A percentile compares a stretch with the other conserved stretches of the same genome.
phyloP scores from a whole-genome alignment of 805 yeast species.

The Priceomyces medius region DNA sequence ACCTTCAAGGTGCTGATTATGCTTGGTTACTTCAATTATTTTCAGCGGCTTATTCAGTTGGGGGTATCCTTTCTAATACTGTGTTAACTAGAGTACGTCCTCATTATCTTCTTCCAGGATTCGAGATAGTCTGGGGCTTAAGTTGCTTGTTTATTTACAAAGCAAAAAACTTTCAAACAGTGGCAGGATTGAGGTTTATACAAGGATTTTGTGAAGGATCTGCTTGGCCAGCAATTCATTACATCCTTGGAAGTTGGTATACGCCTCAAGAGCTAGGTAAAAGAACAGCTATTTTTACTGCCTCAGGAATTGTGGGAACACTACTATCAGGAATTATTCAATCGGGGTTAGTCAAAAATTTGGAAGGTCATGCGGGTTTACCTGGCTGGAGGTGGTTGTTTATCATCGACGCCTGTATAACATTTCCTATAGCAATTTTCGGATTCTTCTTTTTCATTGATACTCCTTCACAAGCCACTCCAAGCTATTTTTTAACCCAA shows the following conservation, averaged over 20 bases:
- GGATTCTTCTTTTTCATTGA: conserved; percentile 63
- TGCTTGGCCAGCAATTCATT: conserved; percentile 55
- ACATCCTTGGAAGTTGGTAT: conserved; percentile 54
- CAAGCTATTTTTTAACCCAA: conserved; percentile 19
- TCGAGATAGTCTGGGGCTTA: conserved; percentile 57
- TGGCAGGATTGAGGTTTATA: conserved; percentile 59
- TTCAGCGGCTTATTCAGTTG: conserved; percentile 60
- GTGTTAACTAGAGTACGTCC: conserved; percentile 54
- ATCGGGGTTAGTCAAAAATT: conserved; percentile 47
- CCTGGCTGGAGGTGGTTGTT: conserved; percentile 73
- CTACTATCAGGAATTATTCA: conserved; percentile 59
- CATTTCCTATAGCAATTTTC: conserved; percentile 55
- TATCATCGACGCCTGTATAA: conserved; percentile 58
- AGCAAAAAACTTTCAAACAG: conserved; percentile 46
- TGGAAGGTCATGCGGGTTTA: conserved; percentile 48
- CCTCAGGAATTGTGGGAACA: conserved; percentile 54
- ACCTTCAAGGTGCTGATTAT: conserved; percentile 47
- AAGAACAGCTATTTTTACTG: conserved; percentile 54
- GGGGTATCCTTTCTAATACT: conserved; percentile 61
- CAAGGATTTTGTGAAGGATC: conserved; percentile 61
- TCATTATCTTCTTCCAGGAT: conserved; percentile 52
- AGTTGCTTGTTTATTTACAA: conserved; percentile 52
- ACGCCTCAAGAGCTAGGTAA: conserved; percentile 48
- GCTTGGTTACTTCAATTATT: conserved; percentile 55
- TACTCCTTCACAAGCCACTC: conserved; percentile 39